phyloP scores from a whole-genome alignment of 2,329 filamentous ascomycete genomes.

The Arthrobotrys sinensis region DNA sequence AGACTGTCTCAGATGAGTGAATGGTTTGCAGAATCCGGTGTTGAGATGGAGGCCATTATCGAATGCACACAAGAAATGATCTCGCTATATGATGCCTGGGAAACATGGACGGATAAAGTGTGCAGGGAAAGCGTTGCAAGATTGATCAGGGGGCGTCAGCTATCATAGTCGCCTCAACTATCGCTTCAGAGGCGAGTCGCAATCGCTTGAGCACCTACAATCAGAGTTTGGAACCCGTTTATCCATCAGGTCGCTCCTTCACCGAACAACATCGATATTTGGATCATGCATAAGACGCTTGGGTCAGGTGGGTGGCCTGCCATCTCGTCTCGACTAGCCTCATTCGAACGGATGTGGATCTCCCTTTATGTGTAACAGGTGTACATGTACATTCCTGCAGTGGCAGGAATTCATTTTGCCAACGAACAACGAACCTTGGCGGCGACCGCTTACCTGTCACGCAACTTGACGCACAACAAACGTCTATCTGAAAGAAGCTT shows the following conservation, averaged over 20 bases:
- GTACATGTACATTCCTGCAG: slow-evolving; percentile 60
- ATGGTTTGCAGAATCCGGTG: slow-evolving; percentile 87
- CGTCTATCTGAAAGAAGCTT: slow-evolving; percentile 54
- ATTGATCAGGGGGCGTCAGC: slow-evolving; percentile 75
- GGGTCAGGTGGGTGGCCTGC: slow-evolving; percentile 59
- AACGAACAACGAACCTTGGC: slow-evolving; percentile 51
- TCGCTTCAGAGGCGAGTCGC: slow-evolving; percentile 47
- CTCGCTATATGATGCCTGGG: slow-evolving; percentile 85
- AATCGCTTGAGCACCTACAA: slow-evolving; percentile 38
- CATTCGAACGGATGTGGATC: slow-evolving; percentile 56
- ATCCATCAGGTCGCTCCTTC: slow-evolving; percentile 42
- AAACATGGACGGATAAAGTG: slow-evolving; percentile 76
- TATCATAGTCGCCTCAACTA: slow-evolving; percentile 69
- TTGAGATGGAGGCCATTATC: slow-evolving; percentile 87
- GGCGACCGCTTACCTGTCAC: slow-evolving; percentile 45
- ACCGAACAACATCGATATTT: slow-evolving; percentile 54
- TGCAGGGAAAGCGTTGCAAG: slow-evolving; percentile 76
- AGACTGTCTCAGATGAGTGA: slow-evolving; percentile 78
- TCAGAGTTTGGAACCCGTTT: slow-evolving; percentile 10
- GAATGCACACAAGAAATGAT: slow-evolving; percentile 94
- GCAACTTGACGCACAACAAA: slow-evolving; percentile 34
- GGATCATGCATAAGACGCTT: slow-evolving; percentile 49
- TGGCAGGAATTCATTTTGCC: slow-evolving; percentile 58
- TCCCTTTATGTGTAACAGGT: slow-evolving; percentile 59
- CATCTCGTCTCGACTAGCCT: slow-evolving; percentile 61